Conservation (phyloP, 495 filamentous ascomycete species). For the Tuber microsphaerosporum region DNA sequence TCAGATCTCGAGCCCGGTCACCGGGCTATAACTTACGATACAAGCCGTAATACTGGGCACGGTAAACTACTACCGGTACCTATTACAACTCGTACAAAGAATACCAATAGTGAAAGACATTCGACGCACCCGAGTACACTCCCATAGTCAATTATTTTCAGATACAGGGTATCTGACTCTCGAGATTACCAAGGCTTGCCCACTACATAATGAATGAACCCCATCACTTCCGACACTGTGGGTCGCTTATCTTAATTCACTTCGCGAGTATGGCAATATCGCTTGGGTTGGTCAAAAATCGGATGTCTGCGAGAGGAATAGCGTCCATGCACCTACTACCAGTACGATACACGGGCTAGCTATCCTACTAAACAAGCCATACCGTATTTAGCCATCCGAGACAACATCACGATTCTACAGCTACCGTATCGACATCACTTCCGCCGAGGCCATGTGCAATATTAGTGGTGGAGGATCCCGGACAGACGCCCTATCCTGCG, state of each 20-base stretch:
- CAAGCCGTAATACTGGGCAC: neutral
- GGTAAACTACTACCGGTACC: no score
- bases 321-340: neutral
- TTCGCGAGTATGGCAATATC: neutral
- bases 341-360: neutral
- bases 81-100: no score
- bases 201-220: neutral
- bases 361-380: neutral
- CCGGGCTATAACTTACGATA: neutral
- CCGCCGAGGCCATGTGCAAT: neutral
- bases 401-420: neutral
- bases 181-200: neutral
- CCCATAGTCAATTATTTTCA: neutral
- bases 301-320: neutral
- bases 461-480: neutral
- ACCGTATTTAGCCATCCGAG: neutral
- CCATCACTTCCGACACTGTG: neutral
- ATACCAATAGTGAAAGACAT: neutral
- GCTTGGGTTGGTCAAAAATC: neutral
- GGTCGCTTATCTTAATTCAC: neutral
- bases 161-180: neutral
- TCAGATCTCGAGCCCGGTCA: neutral
- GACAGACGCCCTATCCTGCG: neutral
- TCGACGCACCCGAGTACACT: neutral
- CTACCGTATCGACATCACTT: neutral